These are phyloP conservation scores for Gossypium bickii DNA, from an alignment of 345 rosid species.

Conservation along the genomic window DNA sequence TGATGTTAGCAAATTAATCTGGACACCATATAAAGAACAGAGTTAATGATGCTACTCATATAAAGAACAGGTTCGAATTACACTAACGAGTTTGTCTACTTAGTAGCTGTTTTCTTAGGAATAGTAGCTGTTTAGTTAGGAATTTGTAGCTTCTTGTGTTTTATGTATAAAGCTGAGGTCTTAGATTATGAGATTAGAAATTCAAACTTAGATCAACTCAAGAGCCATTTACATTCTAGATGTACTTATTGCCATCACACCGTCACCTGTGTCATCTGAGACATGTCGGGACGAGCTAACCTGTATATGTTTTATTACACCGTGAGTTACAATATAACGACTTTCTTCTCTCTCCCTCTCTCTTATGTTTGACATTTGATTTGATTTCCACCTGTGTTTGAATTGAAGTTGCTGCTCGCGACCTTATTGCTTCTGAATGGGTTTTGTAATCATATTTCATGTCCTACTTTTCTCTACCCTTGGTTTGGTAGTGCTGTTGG, in stretches of 20 bases:
- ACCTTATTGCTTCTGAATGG: neutral
- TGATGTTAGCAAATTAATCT: constrained; percentile 92
- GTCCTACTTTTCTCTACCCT: too few relatives aligned
- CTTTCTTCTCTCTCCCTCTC: too few relatives aligned
- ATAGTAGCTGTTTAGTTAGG: neutral
- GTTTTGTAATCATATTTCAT: neutral
- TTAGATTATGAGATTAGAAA: neutral
- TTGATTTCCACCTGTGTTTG: neutral
- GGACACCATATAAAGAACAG: constrained; percentile 99
- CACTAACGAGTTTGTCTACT: neutral
- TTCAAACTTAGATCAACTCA: neutral
- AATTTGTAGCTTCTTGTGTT: constrained; percentile 4
- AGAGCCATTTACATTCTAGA: neutral
- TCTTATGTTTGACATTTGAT: neutral
- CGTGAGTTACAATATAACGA: neutral
- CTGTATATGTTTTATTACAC: neutral
- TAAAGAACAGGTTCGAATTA: neutral
- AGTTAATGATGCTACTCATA: constrained; percentile 17
- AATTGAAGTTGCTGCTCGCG: neutral
- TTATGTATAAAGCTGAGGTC: neutral
- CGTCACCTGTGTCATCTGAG: neutral
- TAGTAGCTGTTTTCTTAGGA: neutral
- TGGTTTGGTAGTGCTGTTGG: neutral
- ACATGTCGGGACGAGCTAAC: neutral
- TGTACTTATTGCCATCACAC: neutral